A percentile compares a stretch with the other conserved stretches of the same genome.
Conservation (phyloP, 805 yeast genomes). For the Cephaloascus albidus region DNA sequence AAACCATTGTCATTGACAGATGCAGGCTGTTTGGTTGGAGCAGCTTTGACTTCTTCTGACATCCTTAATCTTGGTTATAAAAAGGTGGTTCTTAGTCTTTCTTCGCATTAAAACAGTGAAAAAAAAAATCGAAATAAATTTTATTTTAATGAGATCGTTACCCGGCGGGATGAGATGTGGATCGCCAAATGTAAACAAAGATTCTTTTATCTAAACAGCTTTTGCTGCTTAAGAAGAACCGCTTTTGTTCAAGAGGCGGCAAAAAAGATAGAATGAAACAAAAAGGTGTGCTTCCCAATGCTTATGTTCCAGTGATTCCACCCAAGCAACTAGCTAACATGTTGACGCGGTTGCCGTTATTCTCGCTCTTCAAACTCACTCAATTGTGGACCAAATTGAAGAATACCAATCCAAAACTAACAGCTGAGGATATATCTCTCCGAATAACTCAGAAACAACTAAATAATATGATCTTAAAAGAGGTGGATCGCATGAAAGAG, state of each 20-base stretch:
- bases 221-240: no score
- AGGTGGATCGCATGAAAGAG: constrained; percentile 4
- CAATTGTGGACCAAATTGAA: constrained; percentile 23
- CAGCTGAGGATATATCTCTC: constrained; percentile 1
- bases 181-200: constrained; percentile 1
- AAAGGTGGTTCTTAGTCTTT: background rate
- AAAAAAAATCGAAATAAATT: constrained; percentile 1
- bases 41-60: constrained; percentile 3
- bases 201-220: background rate
- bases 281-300: constrained; percentile 18
- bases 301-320: constrained; percentile 23
- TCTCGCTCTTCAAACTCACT: constrained; percentile 20
- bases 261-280: constrained; percentile 11
- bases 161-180: constrained; percentile 2
- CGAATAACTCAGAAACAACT: constrained; percentile 2
- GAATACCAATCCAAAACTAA: constrained; percentile 12
- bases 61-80: background rate
- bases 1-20: constrained; percentile 19
- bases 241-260: constrained; percentile 4
- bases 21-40: constrained; percentile 1
- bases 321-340: constrained; percentile 10
- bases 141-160: constrained; percentile 1
- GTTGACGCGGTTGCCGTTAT: constrained; percentile 19
- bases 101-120: background rate
- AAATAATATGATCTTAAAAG: constrained; percentile 4